phyloP scores from a whole-genome alignment of 805 yeast species.

The Wickerhamomyces queroliae region DNA sequence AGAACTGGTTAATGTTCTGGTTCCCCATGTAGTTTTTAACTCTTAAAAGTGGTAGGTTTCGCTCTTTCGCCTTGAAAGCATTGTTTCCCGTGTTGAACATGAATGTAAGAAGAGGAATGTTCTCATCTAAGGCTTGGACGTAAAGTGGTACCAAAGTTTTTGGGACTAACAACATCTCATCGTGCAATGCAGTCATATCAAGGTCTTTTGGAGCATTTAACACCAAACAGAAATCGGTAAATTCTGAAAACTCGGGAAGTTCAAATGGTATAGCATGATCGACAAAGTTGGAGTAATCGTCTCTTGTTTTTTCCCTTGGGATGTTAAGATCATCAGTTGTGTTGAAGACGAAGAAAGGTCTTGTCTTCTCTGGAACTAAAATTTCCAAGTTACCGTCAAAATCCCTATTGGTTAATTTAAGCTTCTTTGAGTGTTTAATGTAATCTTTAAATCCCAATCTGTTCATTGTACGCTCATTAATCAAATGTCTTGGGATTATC shows the following conservation, averaged over 20 bases:
- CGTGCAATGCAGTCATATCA: conserved; percentile 5
- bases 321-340: conserved; percentile 16
- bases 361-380: conserved; percentile 28
- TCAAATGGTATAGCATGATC: conserved; percentile 32
- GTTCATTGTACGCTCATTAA: conserved; percentile 17
- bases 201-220: conserved; percentile 27
- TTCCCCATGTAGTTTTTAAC: conserved; percentile 3
- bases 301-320: conserved; percentile 9
- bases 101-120: conserved; percentile 33
- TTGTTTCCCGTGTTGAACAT: conserved; percentile 24
- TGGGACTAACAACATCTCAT: conserved; percentile 6
- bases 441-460: conserved; percentile 22
- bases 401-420: conserved; percentile 11
- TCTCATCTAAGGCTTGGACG: conserved; percentile 18
- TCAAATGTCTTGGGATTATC: conserved; percentile 23
- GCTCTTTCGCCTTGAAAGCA: conserved; percentile 6
- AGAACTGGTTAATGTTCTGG: conserved; percentile 21
- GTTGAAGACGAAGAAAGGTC: conserved; percentile 34
- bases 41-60: conserved; percentile 9
- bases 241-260: conserved; percentile 28
- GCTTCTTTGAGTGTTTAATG: conserved; percentile 18
- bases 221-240: conserved; percentile 33
- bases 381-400: conserved; percentile 13
- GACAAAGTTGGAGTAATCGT: conserved; percentile 22
- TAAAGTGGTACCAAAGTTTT: conserved; percentile 22